These are phyloP conservation scores for Fraxinus platypoda DNA, from an alignment of 305 asterid species.

Conservation along the genomic window DNA sequence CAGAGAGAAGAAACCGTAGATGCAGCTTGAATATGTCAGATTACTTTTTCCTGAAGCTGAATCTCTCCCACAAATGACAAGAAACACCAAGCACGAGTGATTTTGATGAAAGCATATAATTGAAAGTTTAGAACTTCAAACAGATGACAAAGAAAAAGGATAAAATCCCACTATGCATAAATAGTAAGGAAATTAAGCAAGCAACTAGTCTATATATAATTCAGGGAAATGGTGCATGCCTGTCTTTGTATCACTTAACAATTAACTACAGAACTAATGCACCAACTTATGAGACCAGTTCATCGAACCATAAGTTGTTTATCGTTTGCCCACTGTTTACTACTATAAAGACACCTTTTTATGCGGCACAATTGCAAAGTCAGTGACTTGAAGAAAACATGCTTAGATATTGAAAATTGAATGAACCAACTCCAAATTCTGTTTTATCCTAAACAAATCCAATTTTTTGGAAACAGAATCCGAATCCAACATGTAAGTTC, in stretches of 20 bases:
- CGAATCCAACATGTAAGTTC: neutral
- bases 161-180: neutral
- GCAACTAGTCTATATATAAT: constrained; percentile 3
- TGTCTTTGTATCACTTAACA: neutral
- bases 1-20: neutral
- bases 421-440: neutral
- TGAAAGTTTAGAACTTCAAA: neutral
- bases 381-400: neutral
- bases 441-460: neutral
- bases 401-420: neutral
- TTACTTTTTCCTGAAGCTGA: constrained; percentile 3
- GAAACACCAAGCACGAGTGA: neutral
- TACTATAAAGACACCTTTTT: neutral
- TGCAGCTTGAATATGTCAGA: neutral
- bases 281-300: neutral
- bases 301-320: neutral
- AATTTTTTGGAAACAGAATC: neutral
- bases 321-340: neutral
- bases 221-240: neutral
- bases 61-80: neutral
- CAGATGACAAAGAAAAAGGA: neutral
- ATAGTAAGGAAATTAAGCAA: neutral
- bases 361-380: neutral
- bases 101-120: neutral
- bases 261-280: neutral